Percentiles rank a stretch among this genome's conserved stretches.
phyloP scores from a whole-genome alignment of 306 rosid species.

The Corylus americana region DNA sequence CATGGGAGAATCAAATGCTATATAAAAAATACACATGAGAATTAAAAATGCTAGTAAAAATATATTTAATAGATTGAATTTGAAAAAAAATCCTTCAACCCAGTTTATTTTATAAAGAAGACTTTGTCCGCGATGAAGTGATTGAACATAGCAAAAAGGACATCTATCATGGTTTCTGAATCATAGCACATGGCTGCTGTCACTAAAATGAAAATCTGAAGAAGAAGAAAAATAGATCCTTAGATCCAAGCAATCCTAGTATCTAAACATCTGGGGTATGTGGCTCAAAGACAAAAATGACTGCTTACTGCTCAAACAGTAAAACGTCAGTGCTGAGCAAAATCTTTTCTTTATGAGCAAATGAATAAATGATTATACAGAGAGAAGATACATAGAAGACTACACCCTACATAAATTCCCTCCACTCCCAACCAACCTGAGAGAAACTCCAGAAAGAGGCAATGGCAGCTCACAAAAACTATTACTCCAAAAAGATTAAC shows the following conservation, averaged over 20 bases:
- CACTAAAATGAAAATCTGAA: neutral
- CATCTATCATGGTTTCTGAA: neutral
- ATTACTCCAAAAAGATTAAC: neutral
- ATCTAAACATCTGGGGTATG: conserved; percentile 5
- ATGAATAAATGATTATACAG: neutral
- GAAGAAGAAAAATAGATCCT: neutral
- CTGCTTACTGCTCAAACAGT: neutral
- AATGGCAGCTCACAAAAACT: neutral
- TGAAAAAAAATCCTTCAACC: no score
- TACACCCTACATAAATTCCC: neutral
- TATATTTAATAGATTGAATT: no score
- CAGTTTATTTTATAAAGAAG: no score
- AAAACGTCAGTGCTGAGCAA: neutral
- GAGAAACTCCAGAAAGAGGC: neutral
- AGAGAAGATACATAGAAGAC: neutral
- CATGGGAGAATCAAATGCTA: no score
- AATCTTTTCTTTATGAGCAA: neutral
- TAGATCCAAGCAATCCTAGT: neutral
- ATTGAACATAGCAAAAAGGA: conserved; percentile 5
- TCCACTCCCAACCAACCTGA: neutral
- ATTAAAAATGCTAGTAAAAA: no score
- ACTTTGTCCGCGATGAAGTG: neutral
- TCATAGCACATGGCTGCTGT: neutral
- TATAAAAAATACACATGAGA: no score
- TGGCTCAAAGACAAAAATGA: neutral